Conservation (phyloP, 2,329 filamentous ascomycete species). For the Periconia macrospinosa region DNA sequence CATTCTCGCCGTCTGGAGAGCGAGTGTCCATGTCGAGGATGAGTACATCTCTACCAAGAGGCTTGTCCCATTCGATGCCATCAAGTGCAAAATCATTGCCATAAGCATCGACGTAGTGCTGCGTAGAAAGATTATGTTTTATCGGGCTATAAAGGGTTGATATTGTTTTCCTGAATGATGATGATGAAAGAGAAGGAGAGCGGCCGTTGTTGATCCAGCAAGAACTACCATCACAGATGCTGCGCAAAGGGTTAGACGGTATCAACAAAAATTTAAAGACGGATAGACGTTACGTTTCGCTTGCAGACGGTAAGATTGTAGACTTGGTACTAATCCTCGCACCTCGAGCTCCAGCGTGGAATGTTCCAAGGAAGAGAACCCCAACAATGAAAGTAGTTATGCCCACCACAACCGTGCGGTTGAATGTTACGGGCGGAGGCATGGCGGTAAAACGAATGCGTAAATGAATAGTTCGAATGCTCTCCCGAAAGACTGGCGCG, state of each 20-base stretch:
- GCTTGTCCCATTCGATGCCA: constrained; percentile 21
- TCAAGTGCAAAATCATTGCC: constrained; percentile 1
- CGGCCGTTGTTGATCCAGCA: not conserved
- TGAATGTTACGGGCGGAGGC: not conserved
- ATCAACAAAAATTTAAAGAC: not conserved
- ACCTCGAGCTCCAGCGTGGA: not conserved
- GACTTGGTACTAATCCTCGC: not conserved
- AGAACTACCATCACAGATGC: not conserved
- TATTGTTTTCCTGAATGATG: not conserved
- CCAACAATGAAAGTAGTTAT: not conserved
- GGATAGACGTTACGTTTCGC: not conserved
- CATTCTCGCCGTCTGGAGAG: constrained; percentile 20
- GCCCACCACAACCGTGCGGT: not conserved
- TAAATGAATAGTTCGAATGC: not conserved
- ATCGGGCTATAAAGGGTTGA: not conserved
- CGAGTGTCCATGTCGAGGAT: constrained; percentile 38
- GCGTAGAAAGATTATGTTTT: not conserved
- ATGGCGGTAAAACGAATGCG: not conserved
- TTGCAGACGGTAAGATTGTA: not conserved
- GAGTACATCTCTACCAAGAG: constrained; percentile 27
- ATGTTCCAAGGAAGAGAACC: not conserved
- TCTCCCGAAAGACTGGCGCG: no score
- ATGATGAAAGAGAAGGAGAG: not conserved
- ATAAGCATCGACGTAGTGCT: constrained; percentile 1
- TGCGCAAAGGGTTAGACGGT: not conserved